Evolutionary conservation across 2,329 filamentous ascomycete genomes (phyloP), one percentile per base, ranked within the genome.

Genomic region (Diaporthe sp.): DNA sequence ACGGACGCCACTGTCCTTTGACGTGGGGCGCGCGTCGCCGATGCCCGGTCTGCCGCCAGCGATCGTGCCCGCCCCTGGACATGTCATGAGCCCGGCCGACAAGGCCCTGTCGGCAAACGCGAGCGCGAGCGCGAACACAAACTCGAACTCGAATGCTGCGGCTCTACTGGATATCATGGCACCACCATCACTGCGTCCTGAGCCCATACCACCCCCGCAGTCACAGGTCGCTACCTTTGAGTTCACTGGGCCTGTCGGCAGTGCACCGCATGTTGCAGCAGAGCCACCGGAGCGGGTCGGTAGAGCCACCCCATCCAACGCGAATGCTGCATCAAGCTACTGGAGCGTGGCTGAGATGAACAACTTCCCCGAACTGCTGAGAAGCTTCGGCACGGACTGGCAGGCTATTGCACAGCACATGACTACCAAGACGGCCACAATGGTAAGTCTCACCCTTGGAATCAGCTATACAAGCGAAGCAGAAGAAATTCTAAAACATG

Each of bases 341-440:
- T 97, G 94, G 94, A 96, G 94, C 79, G 94, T 96, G 30, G 93
- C 93, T 1, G 94, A 97, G 83, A 89, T 93, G 72, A 93, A 89
- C 61, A 94, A 96, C 79, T 97, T 97, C 82, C 92, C 92, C 47
- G 89, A 88, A 73, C 87, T 95, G 74, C 86, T 97, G 61, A 89
- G 87, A 68, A 89, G 94, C 72, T 96, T 95, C 84, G 94, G 94
- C 74, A 95, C 92, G 22, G 94, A 97, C 81, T 97, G 94, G 90
- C 86, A 86, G 66, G 90, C 89, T 6, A 96, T 96, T 82, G 93
- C 94, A 54, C 87, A 87, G 69, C 91, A 95, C 79, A 95, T 97
- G 93, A 92, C 93, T 67, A 95, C 94, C 6, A 96, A 96, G 84
- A 96, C 94, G 25, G 89, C 93, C 73, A 93, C 94, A n/a, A 97